phyloP scores from a whole-genome alignment of 164 flowering plant species.

The Vitis riparia region DNA sequence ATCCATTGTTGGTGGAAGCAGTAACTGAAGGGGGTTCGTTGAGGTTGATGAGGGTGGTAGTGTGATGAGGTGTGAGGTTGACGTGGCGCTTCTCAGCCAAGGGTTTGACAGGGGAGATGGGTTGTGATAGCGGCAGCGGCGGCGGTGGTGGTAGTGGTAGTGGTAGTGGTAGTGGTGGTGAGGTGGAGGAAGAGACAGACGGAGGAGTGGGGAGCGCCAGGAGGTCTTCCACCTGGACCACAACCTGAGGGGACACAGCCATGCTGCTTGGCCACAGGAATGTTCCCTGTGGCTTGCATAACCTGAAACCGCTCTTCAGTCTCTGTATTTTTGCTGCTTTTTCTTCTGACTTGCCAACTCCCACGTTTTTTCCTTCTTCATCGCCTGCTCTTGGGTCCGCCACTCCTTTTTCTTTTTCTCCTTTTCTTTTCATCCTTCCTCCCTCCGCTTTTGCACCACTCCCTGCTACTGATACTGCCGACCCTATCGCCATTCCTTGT shows the following conservation, averaged over 20 bases:
- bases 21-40: constrained; percentile 14
- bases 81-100: constrained; percentile 34
- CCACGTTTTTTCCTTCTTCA: not conserved
- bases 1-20: not conserved
- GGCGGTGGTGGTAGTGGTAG: constrained; percentile 5
- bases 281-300: constrained; percentile 65
- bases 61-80: not conserved
- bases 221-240: constrained; percentile 12
- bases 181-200: constrained; percentile 44
- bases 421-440: not conserved
- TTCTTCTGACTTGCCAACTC: constrained; percentile 17
- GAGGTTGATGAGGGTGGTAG: constrained; percentile 16
- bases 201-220: constrained; percentile 47
- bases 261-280: constrained; percentile 57
- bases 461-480: constrained; percentile 1
- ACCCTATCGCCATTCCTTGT: not conserved
- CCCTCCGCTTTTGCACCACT: constrained; percentile 13
- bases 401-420: not conserved
- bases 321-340: constrained; percentile 56
- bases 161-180: constrained; percentile 11
- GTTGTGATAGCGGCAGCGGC: not conserved
- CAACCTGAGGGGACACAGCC: constrained; percentile 18
- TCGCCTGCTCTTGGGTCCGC: constrained; percentile 3
- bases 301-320: constrained; percentile 74
- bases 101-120: constrained; percentile 39